A percentile compares a stretch with the other conserved stretches of the same genome.
phyloP scores from a whole-genome alignment of 2,329 filamentous ascomycete species.

The Paecilomyces fulvus region DNA sequence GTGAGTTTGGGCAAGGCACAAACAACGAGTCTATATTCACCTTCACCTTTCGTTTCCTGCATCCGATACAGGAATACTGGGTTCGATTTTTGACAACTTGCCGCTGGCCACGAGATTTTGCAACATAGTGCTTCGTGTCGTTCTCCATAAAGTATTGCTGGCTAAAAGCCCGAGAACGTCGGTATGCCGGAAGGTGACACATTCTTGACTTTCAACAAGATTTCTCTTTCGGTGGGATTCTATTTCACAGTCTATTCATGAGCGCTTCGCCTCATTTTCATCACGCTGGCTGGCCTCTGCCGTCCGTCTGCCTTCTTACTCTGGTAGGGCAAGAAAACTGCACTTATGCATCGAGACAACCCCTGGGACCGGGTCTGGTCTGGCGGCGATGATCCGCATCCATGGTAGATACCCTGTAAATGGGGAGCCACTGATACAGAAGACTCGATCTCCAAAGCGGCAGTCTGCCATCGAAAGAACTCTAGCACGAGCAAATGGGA shows the following conservation, averaged over 20 bases:
- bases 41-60: not conserved
- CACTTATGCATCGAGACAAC: not conserved
- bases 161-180: not conserved
- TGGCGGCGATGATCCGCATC: not conserved
- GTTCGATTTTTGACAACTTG: not conserved
- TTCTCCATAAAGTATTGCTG: not conserved
- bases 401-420: not conserved
- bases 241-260: not conserved
- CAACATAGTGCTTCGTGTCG: not conserved
- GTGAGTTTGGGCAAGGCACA: not conserved
- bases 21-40: not conserved
- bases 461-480: not conserved
- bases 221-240: not conserved
- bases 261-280: not conserved
- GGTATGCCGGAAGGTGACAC: not conserved
- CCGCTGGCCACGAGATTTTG: not conserved
- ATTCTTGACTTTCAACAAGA: not conserved
- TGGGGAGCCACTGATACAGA: not conserved
- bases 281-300: not conserved
- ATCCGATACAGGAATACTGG: not conserved
- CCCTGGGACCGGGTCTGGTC: not conserved
- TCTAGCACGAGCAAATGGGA: not conserved
- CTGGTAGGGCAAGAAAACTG: not conserved
- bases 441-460: not conserved
- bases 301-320: not conserved